Base-by-base conservation (phyloP, 1,284 basidiomycete species). In the Naganishia sp. region DNA sequence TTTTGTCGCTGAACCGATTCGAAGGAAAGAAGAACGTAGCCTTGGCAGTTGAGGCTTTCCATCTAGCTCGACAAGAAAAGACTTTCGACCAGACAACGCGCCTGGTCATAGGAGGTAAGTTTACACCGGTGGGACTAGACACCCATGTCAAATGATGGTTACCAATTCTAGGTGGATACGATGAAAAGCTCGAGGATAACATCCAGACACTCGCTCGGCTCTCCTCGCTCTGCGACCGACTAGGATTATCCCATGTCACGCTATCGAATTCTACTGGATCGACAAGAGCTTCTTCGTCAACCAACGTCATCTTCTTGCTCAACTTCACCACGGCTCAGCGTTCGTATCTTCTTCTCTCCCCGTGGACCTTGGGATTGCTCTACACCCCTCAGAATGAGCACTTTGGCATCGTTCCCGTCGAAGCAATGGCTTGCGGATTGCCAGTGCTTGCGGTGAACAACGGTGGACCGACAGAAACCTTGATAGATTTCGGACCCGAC, bases 381-480 rank as follows among this genome's bases (percentile, higher is more conserved):
- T 99, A 99, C 78, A 99, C 96, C 0, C 95, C 96, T 0, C 83
- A 86, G 1, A 94, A 96, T 77, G 95, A 99, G 75, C 95, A 99
- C 78, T 96, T 99, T 75, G 95, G 95, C 1, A 98, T 99, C 72
- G 94, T 90, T 0, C 95, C 95, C 0, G 85, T 98, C 6, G 96
- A 99, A 77, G 94, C 87, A 0, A 97, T 98, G 93, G 85, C 88
- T 2, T 94, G 90, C 68, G 91, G 92, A 1, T 77, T 98, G 0
- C 93, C 94, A 0, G 90, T 99, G 0, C 79, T 99, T 6, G 94
- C 94, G 0, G 91, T 89, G 71, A 83, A 94, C 76, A 89, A 85
- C 58, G 95, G 96, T 41, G 95, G 95, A 0, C 95, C 96, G 1
- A 89, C 87, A 0, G 95, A 99, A 80, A 95, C 90, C 52, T 81